Conservation (phyloP, 2,329 filamentous ascomycete species). For the Nemania sp. region DNA sequence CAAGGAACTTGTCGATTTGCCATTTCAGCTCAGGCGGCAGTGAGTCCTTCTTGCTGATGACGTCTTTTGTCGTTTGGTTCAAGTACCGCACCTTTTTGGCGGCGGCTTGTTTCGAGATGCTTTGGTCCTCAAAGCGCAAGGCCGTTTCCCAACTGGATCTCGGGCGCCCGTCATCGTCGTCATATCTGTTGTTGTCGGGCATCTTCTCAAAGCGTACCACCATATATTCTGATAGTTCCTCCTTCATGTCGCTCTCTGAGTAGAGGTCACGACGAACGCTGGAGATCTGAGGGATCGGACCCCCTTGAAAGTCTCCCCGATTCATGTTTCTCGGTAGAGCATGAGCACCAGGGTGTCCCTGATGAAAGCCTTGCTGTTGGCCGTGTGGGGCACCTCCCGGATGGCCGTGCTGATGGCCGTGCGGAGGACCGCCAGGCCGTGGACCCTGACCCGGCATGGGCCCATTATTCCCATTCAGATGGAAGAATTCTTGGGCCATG, state of each 20-base stretch:
- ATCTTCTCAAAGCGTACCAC: conserved; percentile 49
- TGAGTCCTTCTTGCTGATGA: conserved; percentile 45
- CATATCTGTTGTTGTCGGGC: conserved; percentile 38
- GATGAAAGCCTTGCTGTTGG: conserved; percentile 5
- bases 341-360: neutral
- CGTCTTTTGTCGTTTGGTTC: conserved; percentile 37
- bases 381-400: neutral
- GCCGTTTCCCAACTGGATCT: conserved; percentile 48
- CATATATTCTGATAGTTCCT: conserved; percentile 45
- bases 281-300: conserved; percentile 28
- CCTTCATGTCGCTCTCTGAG: conserved; percentile 45
- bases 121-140: conserved; percentile 39
- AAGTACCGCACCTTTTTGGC: conserved; percentile 44
- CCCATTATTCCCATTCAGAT: neutral
- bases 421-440: neutral
- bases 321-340: conserved; percentile 15
- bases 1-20: conserved; percentile 47
- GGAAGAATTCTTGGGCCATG: conserved; percentile 5
- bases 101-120: conserved; percentile 45
- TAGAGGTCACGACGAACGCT: conserved; percentile 45
- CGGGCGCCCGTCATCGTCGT: conserved; percentile 42
- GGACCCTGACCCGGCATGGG: neutral
- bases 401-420: conserved; percentile 4
- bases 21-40: conserved; percentile 44
- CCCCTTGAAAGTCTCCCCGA: conserved; percentile 9